phyloP scores from a whole-genome alignment of 73 alveolate genomes.

The Paramecium sexaurelia region DNA sequence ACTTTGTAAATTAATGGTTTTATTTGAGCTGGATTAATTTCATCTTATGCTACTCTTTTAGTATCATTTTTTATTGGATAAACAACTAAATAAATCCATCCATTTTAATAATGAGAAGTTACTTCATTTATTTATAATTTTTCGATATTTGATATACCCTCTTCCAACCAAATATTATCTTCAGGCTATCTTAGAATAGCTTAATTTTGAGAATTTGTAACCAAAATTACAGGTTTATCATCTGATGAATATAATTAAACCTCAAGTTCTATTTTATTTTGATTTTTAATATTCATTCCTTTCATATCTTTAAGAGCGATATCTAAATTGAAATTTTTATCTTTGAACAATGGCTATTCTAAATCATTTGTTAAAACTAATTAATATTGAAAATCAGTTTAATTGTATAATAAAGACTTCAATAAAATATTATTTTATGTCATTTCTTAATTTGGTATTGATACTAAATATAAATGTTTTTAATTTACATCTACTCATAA shows the following conservation, averaged over 20 bases:
- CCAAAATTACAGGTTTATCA: not conserved
- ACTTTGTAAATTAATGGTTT: not conserved
- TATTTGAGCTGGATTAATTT: not conserved
- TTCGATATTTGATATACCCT: not conserved
- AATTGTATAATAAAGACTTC: not conserved
- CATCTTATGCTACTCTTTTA: not conserved
- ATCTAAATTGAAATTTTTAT: conserved; percentile 25
- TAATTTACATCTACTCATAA: not conserved
- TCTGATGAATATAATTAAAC: conserved; percentile 38
- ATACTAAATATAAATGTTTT: not conserved
- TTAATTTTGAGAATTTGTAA: not conserved
- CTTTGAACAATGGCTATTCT: conserved; percentile 43
- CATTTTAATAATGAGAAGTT: conserved; percentile 30
- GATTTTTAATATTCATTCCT: not conserved
- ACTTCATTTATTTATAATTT: conserved; percentile 34
- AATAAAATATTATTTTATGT: conserved; percentile 3
- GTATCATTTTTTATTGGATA: conserved; percentile 21
- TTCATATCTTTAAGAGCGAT: not conserved
- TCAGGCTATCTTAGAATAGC: conserved; percentile 35
- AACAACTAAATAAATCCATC: conserved; percentile 43
- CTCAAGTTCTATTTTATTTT: conserved; percentile 12
- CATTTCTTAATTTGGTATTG: conserved; percentile 16
- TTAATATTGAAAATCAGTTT: not conserved
- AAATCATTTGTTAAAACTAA: not conserved
- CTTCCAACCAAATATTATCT: not conserved